A percentile compares a stretch with the other conserved stretches of the same genome.
These are phyloP conservation scores for Candida boidinii DNA, from an alignment of 805 yeast genomes.

Conservation along the genomic window DNA sequence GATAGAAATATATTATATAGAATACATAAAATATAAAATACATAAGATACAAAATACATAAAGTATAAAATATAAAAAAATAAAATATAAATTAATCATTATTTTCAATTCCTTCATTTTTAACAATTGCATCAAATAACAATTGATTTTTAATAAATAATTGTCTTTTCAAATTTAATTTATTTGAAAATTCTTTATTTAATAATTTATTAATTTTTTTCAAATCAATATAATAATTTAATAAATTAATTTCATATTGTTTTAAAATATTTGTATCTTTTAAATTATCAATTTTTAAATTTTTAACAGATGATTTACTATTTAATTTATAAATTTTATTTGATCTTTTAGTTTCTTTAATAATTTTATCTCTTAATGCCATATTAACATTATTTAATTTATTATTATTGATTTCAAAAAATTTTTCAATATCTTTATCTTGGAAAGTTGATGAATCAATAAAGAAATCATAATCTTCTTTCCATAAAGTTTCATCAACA, in stretches of 20 bases:
- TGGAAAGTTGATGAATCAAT: slow-evolving; percentile 1
- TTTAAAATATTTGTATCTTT: no score
- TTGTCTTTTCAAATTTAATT: slow-evolving; percentile 10
- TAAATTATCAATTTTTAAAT: no score
- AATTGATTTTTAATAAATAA: slow-evolving; percentile 21
- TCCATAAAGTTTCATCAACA: slow-evolving; percentile 1
- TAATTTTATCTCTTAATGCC: not conserved
- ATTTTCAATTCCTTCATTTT: not conserved
- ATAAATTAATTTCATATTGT: no score
- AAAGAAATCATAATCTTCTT: not conserved
- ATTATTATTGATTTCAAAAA: not conserved
- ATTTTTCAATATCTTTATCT: not conserved
- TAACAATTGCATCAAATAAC: slow-evolving; percentile 12
- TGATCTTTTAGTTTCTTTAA: not conserved
- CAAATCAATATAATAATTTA: slow-evolving; percentile 14
- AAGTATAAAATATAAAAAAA: no score
- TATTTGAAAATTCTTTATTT: slow-evolving; percentile 13
- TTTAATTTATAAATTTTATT: not conserved
- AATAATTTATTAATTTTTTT: slow-evolving; percentile 9
- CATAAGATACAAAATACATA: no score
- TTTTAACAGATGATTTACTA: no score
- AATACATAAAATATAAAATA: no score
- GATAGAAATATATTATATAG: no score
- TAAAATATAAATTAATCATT: not conserved
- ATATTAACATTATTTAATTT: not conserved